Evolutionary conservation across 2,329 filamentous ascomycete species (phyloP).

Genomic region (Monascus ruber): DNA sequence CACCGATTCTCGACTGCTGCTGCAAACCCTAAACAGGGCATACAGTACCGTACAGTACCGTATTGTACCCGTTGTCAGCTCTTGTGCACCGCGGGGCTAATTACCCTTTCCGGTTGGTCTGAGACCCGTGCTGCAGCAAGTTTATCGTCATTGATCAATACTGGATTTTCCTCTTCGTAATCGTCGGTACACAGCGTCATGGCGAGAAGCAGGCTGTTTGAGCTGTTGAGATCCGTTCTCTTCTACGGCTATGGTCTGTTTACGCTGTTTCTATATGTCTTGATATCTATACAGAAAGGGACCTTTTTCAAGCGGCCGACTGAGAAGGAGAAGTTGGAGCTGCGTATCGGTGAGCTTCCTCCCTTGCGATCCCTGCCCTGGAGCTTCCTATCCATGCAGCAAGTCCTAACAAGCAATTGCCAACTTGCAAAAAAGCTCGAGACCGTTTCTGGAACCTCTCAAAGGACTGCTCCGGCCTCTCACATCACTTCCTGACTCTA

Average conservation of each 20-base stretch:
- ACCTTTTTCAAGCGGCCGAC: constrained; percentile 25
- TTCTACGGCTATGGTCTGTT: constrained; percentile 25
- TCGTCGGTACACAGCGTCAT: no score
- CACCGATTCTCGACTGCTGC: no score
- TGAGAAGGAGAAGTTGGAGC: constrained; percentile 29
- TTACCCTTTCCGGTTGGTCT: no score
- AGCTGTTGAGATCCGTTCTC: constrained; percentile 8
- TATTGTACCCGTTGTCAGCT: no score
- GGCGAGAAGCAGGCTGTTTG: constrained; percentile 11
- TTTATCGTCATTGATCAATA: background rate
- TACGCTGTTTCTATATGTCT: constrained; percentile 20
- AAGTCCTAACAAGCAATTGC: no score
- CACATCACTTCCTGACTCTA: constrained; percentile 42
- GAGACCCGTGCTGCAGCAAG: no score
- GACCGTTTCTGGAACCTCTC: constrained; percentile 45
- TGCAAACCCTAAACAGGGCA: no score
- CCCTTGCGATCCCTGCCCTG: no score
- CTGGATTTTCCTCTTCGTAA: no score
- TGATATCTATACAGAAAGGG: constrained; percentile 20
- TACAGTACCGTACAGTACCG: no score
- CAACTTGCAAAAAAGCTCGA: constrained; percentile 28
- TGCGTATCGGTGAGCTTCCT: constrained; percentile 26
- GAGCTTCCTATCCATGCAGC: no score
- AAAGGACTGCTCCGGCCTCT: constrained; percentile 34
- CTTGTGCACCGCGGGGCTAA: no score